These are phyloP conservation scores for Mycogone perniciosa DNA, from an alignment of 2,329 filamentous ascomycete genomes.

Conservation along the genomic window DNA sequence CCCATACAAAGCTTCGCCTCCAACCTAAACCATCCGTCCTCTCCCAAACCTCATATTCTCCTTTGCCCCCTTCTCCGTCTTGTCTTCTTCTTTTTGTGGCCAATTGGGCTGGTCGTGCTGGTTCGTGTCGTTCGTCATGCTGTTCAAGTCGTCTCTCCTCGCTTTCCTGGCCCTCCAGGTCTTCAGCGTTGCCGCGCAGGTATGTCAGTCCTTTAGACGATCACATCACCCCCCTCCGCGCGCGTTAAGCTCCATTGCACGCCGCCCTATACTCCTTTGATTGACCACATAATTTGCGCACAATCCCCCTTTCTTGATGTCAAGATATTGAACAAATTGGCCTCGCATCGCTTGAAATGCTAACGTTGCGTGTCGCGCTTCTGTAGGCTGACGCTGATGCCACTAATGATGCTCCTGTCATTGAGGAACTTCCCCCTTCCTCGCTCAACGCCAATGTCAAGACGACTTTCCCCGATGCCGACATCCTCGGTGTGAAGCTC, in stretches of 20 bases:
- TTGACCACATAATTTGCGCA: background rate
- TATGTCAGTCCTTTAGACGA: slow-evolving; percentile 35
- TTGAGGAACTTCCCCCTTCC: slow-evolving; percentile 12
- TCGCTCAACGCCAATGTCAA: slow-evolving; percentile 57
- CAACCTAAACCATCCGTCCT: background rate
- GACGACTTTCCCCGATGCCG: slow-evolving; percentile 59
- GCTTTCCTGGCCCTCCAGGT: slow-evolving; percentile 65
- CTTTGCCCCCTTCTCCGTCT: background rate
- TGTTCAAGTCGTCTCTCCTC: slow-evolving; percentile 66
- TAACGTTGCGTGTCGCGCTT: no score
- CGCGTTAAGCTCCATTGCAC: no score
- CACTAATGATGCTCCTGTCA: background rate
- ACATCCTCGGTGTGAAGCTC: slow-evolving; percentile 92
- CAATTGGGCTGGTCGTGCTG: slow-evolving; percentile 8
- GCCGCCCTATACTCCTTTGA: background rate
- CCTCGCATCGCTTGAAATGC: background rate
- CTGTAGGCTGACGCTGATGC: slow-evolving; percentile 1
- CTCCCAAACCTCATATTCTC: slow-evolving; percentile 7
- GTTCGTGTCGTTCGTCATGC: slow-evolving; percentile 46
- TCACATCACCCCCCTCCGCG: background rate
- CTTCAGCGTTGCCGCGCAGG: slow-evolving; percentile 57
- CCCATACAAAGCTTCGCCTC: background rate
- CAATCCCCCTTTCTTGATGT: background rate
- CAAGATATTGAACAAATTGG: no score
- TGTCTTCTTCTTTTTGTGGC: slow-evolving; percentile 1